These are phyloP conservation scores for Boletus pseudopeckii DNA, from an alignment of 768 basidiomycete genomes.

Conservation along the genomic window DNA sequence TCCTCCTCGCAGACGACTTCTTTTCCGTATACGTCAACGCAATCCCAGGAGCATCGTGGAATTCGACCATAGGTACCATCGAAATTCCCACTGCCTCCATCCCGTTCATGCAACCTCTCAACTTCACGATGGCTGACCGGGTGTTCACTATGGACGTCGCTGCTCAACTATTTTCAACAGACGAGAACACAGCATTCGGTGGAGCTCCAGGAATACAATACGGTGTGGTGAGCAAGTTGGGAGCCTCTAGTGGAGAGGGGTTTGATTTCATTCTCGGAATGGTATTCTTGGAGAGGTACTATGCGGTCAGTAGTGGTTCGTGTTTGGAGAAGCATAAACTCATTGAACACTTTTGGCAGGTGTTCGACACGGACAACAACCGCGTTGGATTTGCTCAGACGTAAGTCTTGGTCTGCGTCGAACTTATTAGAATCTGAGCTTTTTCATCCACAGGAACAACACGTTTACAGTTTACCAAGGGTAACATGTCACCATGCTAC, in stretches of 20 bases:
- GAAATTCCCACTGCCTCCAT: slow-evolving; percentile 16
- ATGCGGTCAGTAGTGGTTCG: slow-evolving; percentile 1
- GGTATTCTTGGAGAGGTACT: not conserved
- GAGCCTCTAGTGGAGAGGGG: not conserved
- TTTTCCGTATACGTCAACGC: slow-evolving; percentile 14
- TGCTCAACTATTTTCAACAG: slow-evolving; percentile 19
- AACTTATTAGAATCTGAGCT: not conserved
- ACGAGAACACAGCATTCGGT: slow-evolving; percentile 14
- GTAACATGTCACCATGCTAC: too few species aligned
- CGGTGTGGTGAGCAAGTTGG: slow-evolving; percentile 1
- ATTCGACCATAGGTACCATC: slow-evolving; percentile 2
- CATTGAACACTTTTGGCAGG: slow-evolving; percentile 1
- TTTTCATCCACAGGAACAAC: slow-evolving; percentile 14
- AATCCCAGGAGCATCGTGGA: slow-evolving; percentile 13
- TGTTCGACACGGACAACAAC: slow-evolving; percentile 19
- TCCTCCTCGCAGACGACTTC: slow-evolving; percentile 23
- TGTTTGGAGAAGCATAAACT: not conserved
- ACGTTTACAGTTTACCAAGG: slow-evolving; percentile 11
- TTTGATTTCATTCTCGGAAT: not conserved
- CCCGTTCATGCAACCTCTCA: slow-evolving; percentile 12
- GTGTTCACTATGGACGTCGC: slow-evolving; percentile 17
- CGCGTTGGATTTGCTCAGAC: slow-evolving; percentile 23
- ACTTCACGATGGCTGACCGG: slow-evolving; percentile 9
- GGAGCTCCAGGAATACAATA: slow-evolving; percentile 9
- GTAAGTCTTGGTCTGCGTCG: slow-evolving; percentile 8